phyloP scores from a whole-genome alignment of 2,329 filamentous ascomycete species.

The Botrytis hyacinthi region DNA sequence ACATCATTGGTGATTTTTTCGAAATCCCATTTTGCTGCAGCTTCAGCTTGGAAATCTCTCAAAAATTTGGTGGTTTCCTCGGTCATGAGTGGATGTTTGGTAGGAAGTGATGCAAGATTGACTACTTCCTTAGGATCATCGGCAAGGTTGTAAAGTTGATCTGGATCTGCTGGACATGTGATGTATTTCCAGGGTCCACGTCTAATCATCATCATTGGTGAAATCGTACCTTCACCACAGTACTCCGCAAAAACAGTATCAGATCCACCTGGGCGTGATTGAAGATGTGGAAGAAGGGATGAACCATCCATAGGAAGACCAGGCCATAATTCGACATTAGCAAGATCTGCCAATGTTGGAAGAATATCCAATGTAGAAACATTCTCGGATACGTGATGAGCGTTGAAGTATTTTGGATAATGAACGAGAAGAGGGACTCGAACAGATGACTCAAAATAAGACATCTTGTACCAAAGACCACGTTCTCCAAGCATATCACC shows the following conservation, averaged over 20 bases:
- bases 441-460: constrained; percentile 88
- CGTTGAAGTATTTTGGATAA: constrained; percentile 70
- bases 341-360: constrained; percentile 82
- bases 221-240: constrained; percentile 87
- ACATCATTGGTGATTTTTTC: constrained; percentile 72
- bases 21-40: constrained; percentile 76
- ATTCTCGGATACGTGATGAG: constrained; percentile 75
- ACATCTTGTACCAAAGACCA: constrained; percentile 97
- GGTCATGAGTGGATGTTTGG: constrained; percentile 39
- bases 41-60: constrained; percentile 70
- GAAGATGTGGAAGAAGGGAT: constrained; percentile 76
- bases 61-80: constrained; percentile 43
- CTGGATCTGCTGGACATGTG: constrained; percentile 77
- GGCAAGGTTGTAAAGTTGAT: constrained; percentile 79
- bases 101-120: constrained; percentile 42
- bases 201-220: constrained; percentile 91
- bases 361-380: constrained; percentile 90
- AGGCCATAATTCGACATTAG: constrained; percentile 65
- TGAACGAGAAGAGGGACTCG: constrained; percentile 85
- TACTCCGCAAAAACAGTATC: constrained; percentile 95
- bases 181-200: constrained; percentile 89
- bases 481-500: constrained; percentile 95
- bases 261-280: constrained; percentile 60
- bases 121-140: constrained; percentile 52
- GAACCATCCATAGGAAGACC: constrained; percentile 82